Evolutionary conservation across 768 basidiomycete genomes (phyloP).

Genomic region (Russula compacta): DNA sequence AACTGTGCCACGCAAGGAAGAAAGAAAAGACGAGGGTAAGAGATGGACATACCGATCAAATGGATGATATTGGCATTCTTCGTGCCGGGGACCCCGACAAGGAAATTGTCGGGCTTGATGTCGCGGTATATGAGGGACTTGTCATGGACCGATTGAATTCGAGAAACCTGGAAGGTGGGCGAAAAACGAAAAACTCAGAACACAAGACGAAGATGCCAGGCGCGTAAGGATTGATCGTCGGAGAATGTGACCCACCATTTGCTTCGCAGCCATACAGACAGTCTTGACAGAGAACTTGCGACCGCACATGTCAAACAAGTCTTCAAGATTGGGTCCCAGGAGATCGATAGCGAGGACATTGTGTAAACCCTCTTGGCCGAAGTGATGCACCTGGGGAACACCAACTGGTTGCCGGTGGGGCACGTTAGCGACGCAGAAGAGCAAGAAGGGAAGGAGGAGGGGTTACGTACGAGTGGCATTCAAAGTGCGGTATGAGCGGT

Average conservation of each 20-base stretch:
- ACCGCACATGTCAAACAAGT: conserved; percentile 98
- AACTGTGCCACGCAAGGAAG: background rate
- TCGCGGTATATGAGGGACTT: conserved; percentile 98
- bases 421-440: conserved; percentile 1
- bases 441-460: background rate
- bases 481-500: conserved; percentile 92
- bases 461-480: conserved; percentile 69
- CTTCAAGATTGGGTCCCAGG: conserved; percentile 94
- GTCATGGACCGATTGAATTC: conserved; percentile 96
- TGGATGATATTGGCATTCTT: conserved; percentile 85
- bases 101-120: conserved; percentile 98
- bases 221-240: background rate
- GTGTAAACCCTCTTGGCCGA: conserved; percentile 96
- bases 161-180: conserved; percentile 60
- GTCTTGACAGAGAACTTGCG: conserved; percentile 98
- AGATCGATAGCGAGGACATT: conserved; percentile 93
- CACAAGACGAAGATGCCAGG: background rate
- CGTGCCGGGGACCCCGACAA: conserved; percentile 88
- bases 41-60: conserved; percentile 60
- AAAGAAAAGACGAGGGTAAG: background rate
- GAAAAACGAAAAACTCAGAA: conserved; percentile 15
- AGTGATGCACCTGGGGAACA: conserved; percentile 97
- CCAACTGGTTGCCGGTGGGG: conserved; percentile 50
- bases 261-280: conserved; percentile 97
- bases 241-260: conserved; percentile 65